Percentiles rank a stretch among this genome's conserved stretches.
These are phyloP conservation scores for Saccharomyces jurei DNA, from an alignment of 805 yeast genomes.

Conservation along the genomic window DNA sequence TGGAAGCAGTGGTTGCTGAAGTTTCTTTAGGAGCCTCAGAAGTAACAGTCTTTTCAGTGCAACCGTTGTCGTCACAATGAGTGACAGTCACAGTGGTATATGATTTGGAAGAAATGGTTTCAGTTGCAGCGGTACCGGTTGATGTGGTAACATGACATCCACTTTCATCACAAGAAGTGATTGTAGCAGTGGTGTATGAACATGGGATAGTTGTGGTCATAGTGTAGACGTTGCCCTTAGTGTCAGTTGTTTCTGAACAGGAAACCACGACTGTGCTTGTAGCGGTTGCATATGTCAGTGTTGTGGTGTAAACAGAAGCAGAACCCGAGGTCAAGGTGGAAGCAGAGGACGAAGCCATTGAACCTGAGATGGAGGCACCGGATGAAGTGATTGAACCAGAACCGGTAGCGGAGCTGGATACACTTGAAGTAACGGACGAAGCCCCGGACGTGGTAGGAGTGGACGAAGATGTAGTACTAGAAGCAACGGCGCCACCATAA, in stretches of 20 bases:
- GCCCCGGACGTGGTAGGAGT: constrained; percentile 3
- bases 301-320: constrained; percentile 3
- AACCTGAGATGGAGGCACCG: neutral
- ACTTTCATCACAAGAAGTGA: constrained; percentile 2
- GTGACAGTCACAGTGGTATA: neutral
- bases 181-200: constrained; percentile 2
- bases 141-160: neutral
- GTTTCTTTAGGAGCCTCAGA: neutral
- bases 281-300: neutral
- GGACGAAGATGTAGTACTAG: constrained; percentile 1
- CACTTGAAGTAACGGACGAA: constrained; percentile 15
- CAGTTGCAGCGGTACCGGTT: neutral
- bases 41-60: neutral
- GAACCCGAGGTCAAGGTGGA: neutral
- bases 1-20: neutral
- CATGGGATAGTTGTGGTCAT: constrained; percentile 3
- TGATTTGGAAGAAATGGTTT: neutral
- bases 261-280: neutral
- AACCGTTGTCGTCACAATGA: neutral
- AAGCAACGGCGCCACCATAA: constrained; percentile 3
- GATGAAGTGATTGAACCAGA: constrained; percentile 33
- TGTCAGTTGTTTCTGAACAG: neutral
- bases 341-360: neutral
- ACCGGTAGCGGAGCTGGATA: constrained; percentile 20
- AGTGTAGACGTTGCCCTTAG: neutral